Evolutionary conservation across 495 filamentous ascomycete species (phyloP).

Genomic region (Daldinia caldariorum): DNA sequence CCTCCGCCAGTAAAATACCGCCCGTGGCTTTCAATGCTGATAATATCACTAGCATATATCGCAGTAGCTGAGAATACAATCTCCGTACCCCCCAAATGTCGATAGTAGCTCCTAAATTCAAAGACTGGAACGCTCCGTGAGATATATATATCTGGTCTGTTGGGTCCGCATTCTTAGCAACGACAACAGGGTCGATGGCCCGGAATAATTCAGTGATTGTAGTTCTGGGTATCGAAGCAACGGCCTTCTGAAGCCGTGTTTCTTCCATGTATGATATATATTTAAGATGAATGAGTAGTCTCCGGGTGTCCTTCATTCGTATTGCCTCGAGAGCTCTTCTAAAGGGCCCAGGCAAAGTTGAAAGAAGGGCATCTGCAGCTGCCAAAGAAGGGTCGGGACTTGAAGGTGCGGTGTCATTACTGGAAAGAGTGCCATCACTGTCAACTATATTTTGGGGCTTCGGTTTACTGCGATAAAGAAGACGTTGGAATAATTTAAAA

Average conservation of each 20-base stretch:
- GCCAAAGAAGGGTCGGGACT: no score
- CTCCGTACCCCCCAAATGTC: constrained; percentile 50
- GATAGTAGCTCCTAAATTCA: constrained; percentile 38
- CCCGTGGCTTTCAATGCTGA: constrained; percentile 39
- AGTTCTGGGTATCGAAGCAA: constrained; percentile 41
- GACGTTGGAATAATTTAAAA: constrained; percentile 9
- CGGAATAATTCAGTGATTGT: constrained; percentile 54
- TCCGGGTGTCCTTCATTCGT: constrained; percentile 33
- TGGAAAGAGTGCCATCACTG: neutral
- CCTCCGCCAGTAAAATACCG: constrained; percentile 37
- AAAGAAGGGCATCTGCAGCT: no score
- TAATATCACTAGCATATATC: constrained; percentile 34
- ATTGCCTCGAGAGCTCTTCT: constrained; percentile 34
- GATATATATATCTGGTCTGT: constrained; percentile 34
- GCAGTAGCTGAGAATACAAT: constrained; percentile 41
- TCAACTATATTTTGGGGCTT: neutral
- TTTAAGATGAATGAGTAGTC: constrained; percentile 28
- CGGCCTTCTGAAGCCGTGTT: constrained; percentile 20
- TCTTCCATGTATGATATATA: constrained; percentile 26
- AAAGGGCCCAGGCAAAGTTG: constrained; percentile 18
- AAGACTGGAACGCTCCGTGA: constrained; percentile 41
- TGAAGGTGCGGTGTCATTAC: neutral
- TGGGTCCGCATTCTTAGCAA: constrained; percentile 43
- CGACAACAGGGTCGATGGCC: constrained; percentile 47
- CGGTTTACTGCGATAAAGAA: neutral